These are phyloP conservation scores for Sequoia sempervirens DNA, from an alignment of 75 land plant species.

Conservation along the genomic window DNA sequence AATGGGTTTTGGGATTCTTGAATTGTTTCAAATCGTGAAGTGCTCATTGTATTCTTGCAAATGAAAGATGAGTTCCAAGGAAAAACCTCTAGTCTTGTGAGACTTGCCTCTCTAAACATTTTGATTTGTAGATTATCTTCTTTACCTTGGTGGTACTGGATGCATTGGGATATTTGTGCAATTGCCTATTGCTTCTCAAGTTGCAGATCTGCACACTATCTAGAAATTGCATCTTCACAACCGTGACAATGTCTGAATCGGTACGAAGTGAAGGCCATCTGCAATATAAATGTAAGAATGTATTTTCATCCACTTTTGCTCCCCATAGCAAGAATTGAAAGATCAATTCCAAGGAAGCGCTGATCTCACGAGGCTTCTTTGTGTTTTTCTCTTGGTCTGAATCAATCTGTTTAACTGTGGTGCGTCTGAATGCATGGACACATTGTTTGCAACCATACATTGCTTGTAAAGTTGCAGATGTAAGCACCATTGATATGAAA, in stretches of 20 bases:
- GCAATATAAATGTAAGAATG: neutral
- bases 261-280: neutral
- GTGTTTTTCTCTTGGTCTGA: neutral
- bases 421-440: neutral
- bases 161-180: neutral
- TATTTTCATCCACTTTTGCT: neutral
- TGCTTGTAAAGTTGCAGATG: neutral
- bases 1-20: constrained; percentile 10
- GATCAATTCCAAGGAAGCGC: neutral
- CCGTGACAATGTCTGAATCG: neutral
- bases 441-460: neutral
- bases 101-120: neutral
- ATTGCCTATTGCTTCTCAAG: neutral
- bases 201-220: neutral
- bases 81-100: neutral
- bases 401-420: neutral
- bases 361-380: neutral
- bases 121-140: neutral
- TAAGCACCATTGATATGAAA: neutral
- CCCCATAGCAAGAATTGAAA: neutral
- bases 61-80: neutral
- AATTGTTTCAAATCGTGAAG: constrained; percentile 9
- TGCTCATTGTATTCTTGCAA: neutral
- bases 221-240: neutral
- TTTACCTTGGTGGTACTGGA: neutral